These are phyloP conservation scores for Rubroboletus satanas DNA, from an alignment of 768 basidiomycete species.

Conservation along the genomic window DNA sequence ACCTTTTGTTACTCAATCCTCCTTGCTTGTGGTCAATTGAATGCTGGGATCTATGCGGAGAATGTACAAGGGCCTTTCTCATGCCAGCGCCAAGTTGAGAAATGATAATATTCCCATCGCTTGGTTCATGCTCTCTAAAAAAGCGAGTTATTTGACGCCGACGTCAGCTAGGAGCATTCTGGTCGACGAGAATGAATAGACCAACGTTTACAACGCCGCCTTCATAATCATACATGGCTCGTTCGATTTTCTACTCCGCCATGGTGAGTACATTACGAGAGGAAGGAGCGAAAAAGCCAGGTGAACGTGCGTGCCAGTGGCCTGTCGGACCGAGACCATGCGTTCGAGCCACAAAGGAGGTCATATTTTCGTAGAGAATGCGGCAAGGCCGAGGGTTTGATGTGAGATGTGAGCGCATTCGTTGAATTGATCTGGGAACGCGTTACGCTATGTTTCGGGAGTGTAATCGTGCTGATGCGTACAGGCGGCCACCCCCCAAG, in stretches of 20 bases:
- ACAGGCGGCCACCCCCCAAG: neutral
- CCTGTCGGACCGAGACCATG: neutral
- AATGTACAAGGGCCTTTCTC: neutral
- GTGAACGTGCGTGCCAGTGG: neutral
- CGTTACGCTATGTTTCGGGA: neutral
- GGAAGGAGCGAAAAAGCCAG: neutral
- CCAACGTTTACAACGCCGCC: neutral
- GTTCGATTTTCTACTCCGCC: neutral
- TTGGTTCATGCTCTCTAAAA: neutral
- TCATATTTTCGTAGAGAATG: neutral
- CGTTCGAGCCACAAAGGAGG: neutral
- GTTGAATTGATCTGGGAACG: neutral
- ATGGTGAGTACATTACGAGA: neutral
- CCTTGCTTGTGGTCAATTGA: neutral
- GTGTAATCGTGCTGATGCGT: neutral
- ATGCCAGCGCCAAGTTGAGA: slow-evolving; percentile 5
- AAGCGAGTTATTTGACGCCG: neutral
- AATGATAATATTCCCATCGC: slow-evolving; percentile 8
- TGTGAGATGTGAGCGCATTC: neutral
- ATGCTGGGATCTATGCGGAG: neutral
- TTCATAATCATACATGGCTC: neutral
- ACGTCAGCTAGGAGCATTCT: neutral
- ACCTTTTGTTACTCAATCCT: slow-evolving; percentile 1
- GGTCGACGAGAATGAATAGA: neutral
- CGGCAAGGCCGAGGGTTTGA: neutral